Base-by-base conservation (phyloP, 371 early-diverging fungal species). In the Chytridium lagenaria region DNA sequence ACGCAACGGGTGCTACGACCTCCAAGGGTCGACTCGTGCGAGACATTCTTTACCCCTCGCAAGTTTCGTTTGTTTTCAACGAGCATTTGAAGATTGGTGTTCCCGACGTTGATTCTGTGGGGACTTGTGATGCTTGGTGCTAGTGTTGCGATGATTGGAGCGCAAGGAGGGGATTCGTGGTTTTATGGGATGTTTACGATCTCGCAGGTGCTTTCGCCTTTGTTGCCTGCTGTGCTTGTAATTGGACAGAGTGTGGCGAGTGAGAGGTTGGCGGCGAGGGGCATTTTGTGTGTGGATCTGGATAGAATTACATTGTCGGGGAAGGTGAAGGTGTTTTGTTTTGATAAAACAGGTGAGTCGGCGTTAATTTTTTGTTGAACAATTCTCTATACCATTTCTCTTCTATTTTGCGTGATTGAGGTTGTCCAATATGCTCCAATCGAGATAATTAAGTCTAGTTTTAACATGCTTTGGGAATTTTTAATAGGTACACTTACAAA, bases 261-360 rank as follows among this genome's bases (percentile, higher is more conserved):
- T 3, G 75, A 86, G 83, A 78, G 95, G 81, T 78, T 93, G 38
- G 81, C 87, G 2, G 75, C 83, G 49, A 82, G 87, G 68, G 81
- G 87, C n/a, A 90, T 93, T 40, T 88, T 88, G 72, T 92, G 93
- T 73, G 91, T 93, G 34, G 92, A 94, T 71, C 81, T 92, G 50
- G 75, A 71, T 69, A 86, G 98, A 71, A 95, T 97, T 71, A 89
- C 93, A 49, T 87, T 90, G 86, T 94, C 95, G 15, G 97, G 95
- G 66, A 92, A 93, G 71, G 87, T 98, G 44, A 92, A 96, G 84
- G 88, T 97, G 33, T 94, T 96, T 71, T 95, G 94, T 75, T 96
- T 94, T 76, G 96, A 96, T 83, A 95, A 96, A 85, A 94, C 95
- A 39, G 87, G 88, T 44, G n/a, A 30, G 59, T 52, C 55, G 7